Percentiles rank a stretch among this genome's conserved stretches.
These are phyloP conservation scores for Saitozyma sp. DNA, from an alignment of 768 basidiomycete genomes.

Conservation along the genomic window DNA sequence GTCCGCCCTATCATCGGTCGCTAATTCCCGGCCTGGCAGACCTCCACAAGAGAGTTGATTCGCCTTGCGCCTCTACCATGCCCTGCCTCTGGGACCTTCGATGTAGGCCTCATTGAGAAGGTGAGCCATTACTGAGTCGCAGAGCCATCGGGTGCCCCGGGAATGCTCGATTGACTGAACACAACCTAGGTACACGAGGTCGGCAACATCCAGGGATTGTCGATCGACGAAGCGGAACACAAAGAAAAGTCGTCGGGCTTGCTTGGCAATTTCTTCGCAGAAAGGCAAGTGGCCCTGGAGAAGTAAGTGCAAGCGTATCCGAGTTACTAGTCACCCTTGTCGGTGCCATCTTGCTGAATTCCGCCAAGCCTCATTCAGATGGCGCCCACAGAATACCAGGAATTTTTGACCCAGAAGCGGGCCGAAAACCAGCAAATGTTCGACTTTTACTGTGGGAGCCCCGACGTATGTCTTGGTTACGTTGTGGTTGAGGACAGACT, in stretches of 20 bases:
- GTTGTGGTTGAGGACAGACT: not conserved
- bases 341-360: too few species aligned
- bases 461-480: slow-evolving; percentile 31
- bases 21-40: too few species aligned
- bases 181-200: slow-evolving; percentile 45
- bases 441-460: slow-evolving; percentile 35
- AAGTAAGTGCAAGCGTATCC: too few species aligned
- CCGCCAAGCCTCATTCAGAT: slow-evolving; percentile 30
- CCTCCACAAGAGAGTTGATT: too few species aligned
- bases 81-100: too few species aligned
- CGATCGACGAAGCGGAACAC: slow-evolving; percentile 35
- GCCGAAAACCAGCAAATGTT: slow-evolving; percentile 31
- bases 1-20: too few species aligned
- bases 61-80: too few species aligned
- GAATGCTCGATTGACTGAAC: slow-evolving; percentile 29
- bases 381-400: slow-evolving; percentile 40
- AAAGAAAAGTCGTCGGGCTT: slow-evolving; percentile 29
- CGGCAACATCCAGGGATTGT: slow-evolving; percentile 38
- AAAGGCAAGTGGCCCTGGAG: slow-evolving; percentile 45
- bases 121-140: slow-evolving; percentile 27
- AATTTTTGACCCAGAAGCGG: slow-evolving; percentile 38
- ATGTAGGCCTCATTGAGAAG: too few species aligned
- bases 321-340: too few species aligned
- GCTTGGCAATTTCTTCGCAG: slow-evolving; percentile 38
- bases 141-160: slow-evolving; percentile 37